Evolutionary conservation across 495 filamentous ascomycete species (phyloP), one percentile per base, ranked within the genome.

Genomic region (Thermochaetoides thermophila): DNA sequence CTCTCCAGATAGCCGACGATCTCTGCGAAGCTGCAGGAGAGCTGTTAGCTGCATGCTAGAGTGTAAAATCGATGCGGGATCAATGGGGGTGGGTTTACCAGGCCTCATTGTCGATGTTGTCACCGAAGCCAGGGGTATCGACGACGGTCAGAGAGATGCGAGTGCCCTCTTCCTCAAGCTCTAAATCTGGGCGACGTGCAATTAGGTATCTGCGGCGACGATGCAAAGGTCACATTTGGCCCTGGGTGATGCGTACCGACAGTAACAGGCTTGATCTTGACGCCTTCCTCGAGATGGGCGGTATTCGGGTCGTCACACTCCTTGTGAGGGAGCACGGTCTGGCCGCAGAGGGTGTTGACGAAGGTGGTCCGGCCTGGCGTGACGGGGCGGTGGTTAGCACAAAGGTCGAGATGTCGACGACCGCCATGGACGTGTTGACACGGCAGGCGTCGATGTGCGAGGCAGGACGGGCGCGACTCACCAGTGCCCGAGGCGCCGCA

Each of bases 81-180:
- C 13, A 12, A 3, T 13, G 12, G 14, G 17, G 10, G 29, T n/a
- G 21, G 9, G 27, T 43, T 3, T 49, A 83, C 85, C 85, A 92
- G 45, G 87, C 84, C 69, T 97, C 89, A 53, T 97, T 97, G 66
- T 97, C 89, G 53, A 97, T 89, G 61, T 93, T 87, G 60, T 97
- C 91, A 53, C 89, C 89, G 52, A 97, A 97, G 28, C 89, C 89
- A 32, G 89, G 89, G 24, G 89, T 97, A 64, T 97, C 89, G 45
- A 97, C 89, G 46, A 97, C 92, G 36, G 89, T 97, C 48, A 97
- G 70, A 31, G 84, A 92, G 53, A 97, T 93, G 48, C 89, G 83
- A 29, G 89, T 96, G 57, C 91, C 89, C 59, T 97, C 89, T 61
- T 97, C 89, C 47, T 97, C 89, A 56, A 93, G 65, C 60, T 95